Conservation (phyloP, 805 yeast species). For the Candida methanosorbosa region DNA sequence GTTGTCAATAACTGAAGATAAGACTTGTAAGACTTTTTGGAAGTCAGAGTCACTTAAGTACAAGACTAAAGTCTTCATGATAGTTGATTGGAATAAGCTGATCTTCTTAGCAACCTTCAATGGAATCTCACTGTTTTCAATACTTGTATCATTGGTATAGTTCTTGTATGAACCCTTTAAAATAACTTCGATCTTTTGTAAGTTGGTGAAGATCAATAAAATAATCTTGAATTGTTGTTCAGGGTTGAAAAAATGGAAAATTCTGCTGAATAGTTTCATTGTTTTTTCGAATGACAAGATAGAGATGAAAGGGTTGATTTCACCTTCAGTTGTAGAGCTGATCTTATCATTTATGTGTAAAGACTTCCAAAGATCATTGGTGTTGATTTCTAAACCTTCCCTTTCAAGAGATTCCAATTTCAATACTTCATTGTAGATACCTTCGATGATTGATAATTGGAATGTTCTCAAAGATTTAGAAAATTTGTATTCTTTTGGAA, state of each 20-base stretch:
- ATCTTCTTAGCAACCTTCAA: slow-evolving; percentile 47
- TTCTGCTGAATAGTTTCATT: slow-evolving; percentile 79
- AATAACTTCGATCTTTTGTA: slow-evolving; percentile 72
- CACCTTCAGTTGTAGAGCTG: slow-evolving; percentile 36
- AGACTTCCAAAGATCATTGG: slow-evolving; percentile 62
- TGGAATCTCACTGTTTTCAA: slow-evolving; percentile 38
- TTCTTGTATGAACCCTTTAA: slow-evolving; percentile 72
- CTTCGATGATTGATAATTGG: slow-evolving; percentile 64
- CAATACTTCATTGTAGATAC: slow-evolving; percentile 67
- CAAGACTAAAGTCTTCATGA: slow-evolving; percentile 76
- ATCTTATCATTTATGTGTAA: slow-evolving; percentile 62
- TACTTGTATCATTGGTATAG: slow-evolving; percentile 33
- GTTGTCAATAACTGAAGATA: slow-evolving; percentile 61
- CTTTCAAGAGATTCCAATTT: slow-evolving; percentile 71
- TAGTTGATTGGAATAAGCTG: slow-evolving; percentile 72
- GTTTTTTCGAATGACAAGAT: slow-evolving; percentile 81
- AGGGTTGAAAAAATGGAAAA: slow-evolving; percentile 70
- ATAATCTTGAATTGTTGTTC: slow-evolving; percentile 72
- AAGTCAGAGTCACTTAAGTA: slow-evolving; percentile 76
- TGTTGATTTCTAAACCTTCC: slow-evolving; percentile 39
- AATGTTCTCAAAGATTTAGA: slow-evolving; percentile 36
- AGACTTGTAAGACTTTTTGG: slow-evolving; percentile 67
- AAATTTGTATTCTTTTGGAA: slow-evolving; percentile 24
- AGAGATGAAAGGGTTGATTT: slow-evolving; percentile 75
- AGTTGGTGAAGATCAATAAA: slow-evolving; percentile 69